These are phyloP conservation scores for Melastoma candidum DNA, from an alignment of 441 rosid genomes.

Conservation along the genomic window DNA sequence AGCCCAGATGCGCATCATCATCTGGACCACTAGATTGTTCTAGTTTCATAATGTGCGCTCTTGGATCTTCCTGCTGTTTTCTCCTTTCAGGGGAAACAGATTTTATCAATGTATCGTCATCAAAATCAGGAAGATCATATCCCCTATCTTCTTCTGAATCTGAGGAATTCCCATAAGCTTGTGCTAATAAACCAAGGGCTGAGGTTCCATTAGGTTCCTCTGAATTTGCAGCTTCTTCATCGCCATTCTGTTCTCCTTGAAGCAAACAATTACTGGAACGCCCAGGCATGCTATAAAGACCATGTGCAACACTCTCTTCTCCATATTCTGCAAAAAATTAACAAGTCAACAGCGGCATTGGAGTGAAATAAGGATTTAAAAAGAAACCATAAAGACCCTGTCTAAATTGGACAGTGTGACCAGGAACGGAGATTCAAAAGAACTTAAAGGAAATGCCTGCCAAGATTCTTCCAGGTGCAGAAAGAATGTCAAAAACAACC, in stretches of 20 bases:
- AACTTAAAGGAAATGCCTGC: too few relatives aligned
- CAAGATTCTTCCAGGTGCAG: too few relatives aligned
- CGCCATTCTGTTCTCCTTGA: constrained; percentile 27
- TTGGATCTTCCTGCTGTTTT: constrained; percentile 16
- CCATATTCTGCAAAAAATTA: constrained; percentile 29
- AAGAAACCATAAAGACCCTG: too few relatives aligned
- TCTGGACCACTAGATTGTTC: constrained; percentile 23
- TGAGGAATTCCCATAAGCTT: constrained; percentile 80
- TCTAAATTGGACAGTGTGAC: too few relatives aligned
- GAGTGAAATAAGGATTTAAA: too few relatives aligned
- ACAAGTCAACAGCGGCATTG: not conserved
- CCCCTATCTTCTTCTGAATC: constrained; percentile 74
- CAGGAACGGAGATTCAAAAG: too few relatives aligned
- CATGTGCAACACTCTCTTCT: constrained; percentile 24
- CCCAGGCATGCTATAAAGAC: constrained; percentile 31
- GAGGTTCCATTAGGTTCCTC: constrained; percentile 25
- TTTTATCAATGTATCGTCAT: constrained; percentile 21
- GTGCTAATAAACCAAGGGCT: constrained; percentile 77
- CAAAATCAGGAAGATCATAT: constrained; percentile 25
- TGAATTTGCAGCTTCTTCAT: constrained; percentile 23
- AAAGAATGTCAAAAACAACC: too few relatives aligned
- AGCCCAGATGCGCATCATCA: constrained; percentile 12
- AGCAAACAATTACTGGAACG: constrained; percentile 12
- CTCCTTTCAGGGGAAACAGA: constrained; percentile 23
- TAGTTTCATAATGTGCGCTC: constrained; percentile 15